These are phyloP conservation scores for Vitis labrusca DNA, from an alignment of 164 flowering plant genomes.

Conservation along the genomic window DNA sequence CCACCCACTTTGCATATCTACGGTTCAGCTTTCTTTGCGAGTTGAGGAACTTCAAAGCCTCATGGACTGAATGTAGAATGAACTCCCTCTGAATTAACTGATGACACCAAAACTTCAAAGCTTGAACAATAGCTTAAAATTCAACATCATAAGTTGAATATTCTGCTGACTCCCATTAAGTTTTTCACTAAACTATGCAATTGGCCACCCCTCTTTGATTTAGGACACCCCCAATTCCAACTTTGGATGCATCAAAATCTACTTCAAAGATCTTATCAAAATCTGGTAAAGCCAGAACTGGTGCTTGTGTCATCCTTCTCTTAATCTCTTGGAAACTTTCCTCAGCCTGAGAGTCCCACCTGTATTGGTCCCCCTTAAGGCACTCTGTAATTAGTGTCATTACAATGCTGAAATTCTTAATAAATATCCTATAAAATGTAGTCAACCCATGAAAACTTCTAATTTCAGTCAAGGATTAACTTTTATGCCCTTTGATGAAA, in stretches of 20 bases:
- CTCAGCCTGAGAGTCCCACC: too few species aligned
- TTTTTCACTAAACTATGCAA: conserved; percentile 5
- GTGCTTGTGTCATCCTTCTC: neutral
- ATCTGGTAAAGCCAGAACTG: neutral
- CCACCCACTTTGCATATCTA: neutral
- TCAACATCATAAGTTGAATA: neutral
- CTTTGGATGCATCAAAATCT: neutral
- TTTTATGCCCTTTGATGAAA: neutral
- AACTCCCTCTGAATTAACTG: neutral
- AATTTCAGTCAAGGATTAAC: neutral
- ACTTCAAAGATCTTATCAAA: conserved; percentile 2
- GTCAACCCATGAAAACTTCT: neutral
- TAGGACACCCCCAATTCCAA: neutral
- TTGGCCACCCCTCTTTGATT: neutral
- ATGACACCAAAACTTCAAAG: neutral
- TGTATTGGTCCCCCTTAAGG: neutral
- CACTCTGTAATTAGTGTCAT: neutral
- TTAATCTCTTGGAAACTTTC: neutral
- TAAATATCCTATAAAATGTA: neutral
- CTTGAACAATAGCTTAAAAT: conserved; percentile 7
- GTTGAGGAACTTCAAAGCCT: too few species aligned
- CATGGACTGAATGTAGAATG: neutral
- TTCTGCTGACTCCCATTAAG: neutral
- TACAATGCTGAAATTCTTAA: neutral
- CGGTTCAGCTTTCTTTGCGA: too few species aligned